These are phyloP conservation scores for Hypericum perforatum DNA, from an alignment of 345 rosid genomes.

Conservation along the genomic window DNA sequence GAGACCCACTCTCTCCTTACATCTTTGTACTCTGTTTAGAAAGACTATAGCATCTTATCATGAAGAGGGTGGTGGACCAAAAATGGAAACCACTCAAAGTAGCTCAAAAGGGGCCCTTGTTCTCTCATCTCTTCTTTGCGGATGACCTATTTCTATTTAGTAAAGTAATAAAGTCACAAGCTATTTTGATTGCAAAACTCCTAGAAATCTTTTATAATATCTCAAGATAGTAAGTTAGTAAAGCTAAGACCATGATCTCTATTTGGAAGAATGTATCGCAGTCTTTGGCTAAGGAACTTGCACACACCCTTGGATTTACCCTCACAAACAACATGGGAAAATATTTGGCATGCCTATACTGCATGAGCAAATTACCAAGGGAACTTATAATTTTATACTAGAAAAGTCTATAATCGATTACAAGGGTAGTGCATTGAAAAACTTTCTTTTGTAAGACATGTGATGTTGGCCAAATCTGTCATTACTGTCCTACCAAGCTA, in stretches of 20 bases:
- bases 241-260: neutral
- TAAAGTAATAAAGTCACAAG: neutral
- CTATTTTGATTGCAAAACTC: neutral
- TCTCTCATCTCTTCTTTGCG: conserved; percentile 1
- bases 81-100: neutral
- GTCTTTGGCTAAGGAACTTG: neutral
- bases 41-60: neutral
- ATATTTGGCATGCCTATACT: too few relatives aligned
- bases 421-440: neutral
- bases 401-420: neutral
- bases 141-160: neutral
- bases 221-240: neutral
- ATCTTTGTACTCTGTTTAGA: neutral
- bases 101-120: neutral
- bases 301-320: neutral
- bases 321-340: neutral
- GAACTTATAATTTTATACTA: neutral
- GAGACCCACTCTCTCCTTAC: too few relatives aligned
- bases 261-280: neutral
- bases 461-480: neutral
- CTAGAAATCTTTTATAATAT: neutral
- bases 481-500: neutral
- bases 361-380: neutral
- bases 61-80: too few relatives aligned
- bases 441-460: neutral